These are phyloP conservation scores for Lepidium campestre DNA, from an alignment of 441 rosid species.

Conservation along the genomic window DNA sequence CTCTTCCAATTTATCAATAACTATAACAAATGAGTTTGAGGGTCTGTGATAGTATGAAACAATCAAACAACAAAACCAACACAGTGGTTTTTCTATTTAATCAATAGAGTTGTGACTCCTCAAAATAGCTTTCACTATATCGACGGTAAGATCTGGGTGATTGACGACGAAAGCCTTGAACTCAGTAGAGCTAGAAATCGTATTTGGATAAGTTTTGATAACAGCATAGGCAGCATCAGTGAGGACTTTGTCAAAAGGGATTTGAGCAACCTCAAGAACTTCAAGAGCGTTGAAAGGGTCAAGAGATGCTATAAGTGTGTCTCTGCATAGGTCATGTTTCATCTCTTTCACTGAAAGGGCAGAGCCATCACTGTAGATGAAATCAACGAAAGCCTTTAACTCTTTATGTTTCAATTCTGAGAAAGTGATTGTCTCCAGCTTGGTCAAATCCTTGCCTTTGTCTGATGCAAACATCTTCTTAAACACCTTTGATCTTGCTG, in stretches of 20 bases:
- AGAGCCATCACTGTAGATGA: conserved; percentile 47
- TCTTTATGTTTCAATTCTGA: conserved; percentile 49
- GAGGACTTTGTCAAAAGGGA: conserved; percentile 31
- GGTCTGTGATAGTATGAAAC: no score
- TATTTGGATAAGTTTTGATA: conserved; percentile 30
- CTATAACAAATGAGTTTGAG: no score
- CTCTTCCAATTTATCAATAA: no score
- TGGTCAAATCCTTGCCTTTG: conserved; percentile 35
- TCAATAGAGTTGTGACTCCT: accelerated
- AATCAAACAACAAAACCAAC: no score
- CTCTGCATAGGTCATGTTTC: conserved; percentile 36
- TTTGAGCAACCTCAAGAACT: conserved; percentile 40
- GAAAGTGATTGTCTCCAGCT: conserved; percentile 34
- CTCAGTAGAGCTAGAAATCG: conserved; percentile 32
- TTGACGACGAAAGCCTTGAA: conserved; percentile 40
- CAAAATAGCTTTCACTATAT: neutral
- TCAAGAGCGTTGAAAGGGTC: conserved; percentile 37
- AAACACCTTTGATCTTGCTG: conserved; percentile 66
- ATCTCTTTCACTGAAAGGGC: conserved; percentile 25
- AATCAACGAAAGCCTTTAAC: conserved; percentile 51
- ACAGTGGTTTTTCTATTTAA: no score
- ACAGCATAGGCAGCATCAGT: conserved; percentile 30
- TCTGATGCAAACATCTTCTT: conserved; percentile 55
- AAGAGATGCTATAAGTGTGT: conserved; percentile 32
- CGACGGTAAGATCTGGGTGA: conserved; percentile 21